Conservation (phyloP, 495 filamentous ascomycete species). For the Terfezia claveryi region DNA sequence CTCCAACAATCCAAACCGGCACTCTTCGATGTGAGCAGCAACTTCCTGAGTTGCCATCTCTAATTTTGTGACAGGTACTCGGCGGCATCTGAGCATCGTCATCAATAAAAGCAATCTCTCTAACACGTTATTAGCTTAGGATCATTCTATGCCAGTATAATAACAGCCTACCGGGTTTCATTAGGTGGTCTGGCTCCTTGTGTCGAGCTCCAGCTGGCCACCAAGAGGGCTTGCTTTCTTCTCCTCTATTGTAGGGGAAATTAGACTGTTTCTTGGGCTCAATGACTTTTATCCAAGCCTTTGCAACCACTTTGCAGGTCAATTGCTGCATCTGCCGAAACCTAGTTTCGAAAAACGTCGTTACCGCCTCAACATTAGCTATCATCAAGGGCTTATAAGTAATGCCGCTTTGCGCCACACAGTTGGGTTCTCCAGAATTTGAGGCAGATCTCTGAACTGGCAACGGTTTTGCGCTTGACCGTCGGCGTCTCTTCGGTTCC, state of each 20-base stretch:
- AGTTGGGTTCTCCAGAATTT: conserved; percentile 11
- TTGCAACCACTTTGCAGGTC: conserved; percentile 49
- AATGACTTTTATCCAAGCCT: conserved; percentile 61
- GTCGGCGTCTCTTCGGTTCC: conserved; percentile 10
- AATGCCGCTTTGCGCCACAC: conserved; percentile 11
- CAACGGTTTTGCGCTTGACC: conserved; percentile 9
- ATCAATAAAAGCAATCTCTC: conserved; percentile 19
- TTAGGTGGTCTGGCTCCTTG: conserved; percentile 68
- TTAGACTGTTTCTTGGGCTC: conserved; percentile 70
- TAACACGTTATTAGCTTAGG: conserved; percentile 3
- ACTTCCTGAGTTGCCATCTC: conserved; percentile 20
- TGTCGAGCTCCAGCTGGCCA: conserved; percentile 55
- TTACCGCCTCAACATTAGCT: conserved; percentile 33
- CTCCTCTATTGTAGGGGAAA: conserved; percentile 56
- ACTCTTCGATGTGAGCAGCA: conserved; percentile 14
- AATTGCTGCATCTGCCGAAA: conserved; percentile 52
- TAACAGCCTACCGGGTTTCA: conserved; percentile 41
- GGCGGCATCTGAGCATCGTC: conserved; percentile 18
- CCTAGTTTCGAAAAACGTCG: conserved; percentile 38
- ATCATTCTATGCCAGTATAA: not conserved
- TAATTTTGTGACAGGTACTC: conserved; percentile 18
- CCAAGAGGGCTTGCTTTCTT: conserved; percentile 50
- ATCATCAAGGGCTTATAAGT: conserved; percentile 29
- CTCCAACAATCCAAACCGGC: conserved; percentile 22
- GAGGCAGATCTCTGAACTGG: conserved; percentile 11